Conservation (phyloP, 495 filamentous ascomycete genomes). For the Penicillium nucicola region DNA sequence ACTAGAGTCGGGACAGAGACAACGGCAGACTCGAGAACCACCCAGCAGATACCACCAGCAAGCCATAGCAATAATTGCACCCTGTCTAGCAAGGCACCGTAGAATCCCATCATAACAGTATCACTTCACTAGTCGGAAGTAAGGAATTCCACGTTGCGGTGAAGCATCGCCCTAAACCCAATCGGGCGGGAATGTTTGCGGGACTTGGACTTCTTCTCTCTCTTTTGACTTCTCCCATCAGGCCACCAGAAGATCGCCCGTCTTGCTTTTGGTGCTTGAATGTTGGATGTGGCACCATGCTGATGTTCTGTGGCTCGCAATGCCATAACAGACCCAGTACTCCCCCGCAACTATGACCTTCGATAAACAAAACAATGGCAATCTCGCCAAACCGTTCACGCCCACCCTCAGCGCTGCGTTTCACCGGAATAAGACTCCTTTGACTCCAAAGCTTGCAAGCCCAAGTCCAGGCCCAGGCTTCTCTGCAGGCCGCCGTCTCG, state of each 20-base stretch:
- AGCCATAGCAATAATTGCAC: too few relatives aligned
- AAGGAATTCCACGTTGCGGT: slow-evolving; percentile 27
- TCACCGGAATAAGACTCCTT: slow-evolving; percentile 37
- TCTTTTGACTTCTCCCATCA: slow-evolving; percentile 7
- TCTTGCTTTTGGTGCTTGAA: not conserved
- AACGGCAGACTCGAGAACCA: not conserved
- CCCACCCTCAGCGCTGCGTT: slow-evolving; percentile 48
- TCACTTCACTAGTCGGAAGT: not conserved
- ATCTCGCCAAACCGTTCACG: slow-evolving; percentile 46
- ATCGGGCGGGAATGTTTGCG: slow-evolving; percentile 23
- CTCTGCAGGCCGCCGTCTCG: slow-evolving; percentile 35
- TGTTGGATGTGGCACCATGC: slow-evolving; percentile 37
- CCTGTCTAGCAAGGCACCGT: not conserved
- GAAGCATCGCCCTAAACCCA: slow-evolving; percentile 26
- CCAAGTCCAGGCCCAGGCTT: slow-evolving; percentile 25
- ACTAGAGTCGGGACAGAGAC: not conserved
- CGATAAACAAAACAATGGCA: slow-evolving; percentile 52
- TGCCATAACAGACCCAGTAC: slow-evolving; percentile 35
- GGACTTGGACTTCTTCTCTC: slow-evolving; percentile 13
- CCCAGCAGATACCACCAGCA: not conserved
- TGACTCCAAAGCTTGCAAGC: slow-evolving; percentile 51
- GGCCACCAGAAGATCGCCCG: slow-evolving; percentile 1
- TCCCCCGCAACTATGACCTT: slow-evolving; percentile 44
- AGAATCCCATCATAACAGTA: not conserved
- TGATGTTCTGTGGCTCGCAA: slow-evolving; percentile 33